Conservation (phyloP, 805 yeast species). For the Pichia thaimueangensis region DNA sequence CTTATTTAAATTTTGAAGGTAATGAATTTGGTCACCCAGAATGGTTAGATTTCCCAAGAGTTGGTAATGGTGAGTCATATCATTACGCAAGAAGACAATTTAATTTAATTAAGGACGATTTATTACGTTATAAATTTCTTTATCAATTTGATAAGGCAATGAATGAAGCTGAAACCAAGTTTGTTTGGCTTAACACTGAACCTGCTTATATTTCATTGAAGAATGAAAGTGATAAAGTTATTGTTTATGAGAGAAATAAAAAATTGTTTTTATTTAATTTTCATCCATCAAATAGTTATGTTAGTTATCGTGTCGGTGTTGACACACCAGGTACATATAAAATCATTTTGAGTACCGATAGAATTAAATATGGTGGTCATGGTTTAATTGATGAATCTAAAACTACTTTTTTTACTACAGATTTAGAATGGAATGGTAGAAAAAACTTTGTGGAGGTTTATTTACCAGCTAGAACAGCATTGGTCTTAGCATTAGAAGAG, state of each 20-base stretch:
- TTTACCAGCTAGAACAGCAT: conserved; percentile 70
- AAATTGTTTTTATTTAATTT: conserved; percentile 83
- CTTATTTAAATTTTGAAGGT: conserved; percentile 92
- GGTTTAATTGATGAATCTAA: conserved; percentile 52
- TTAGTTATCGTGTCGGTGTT: conserved; percentile 89
- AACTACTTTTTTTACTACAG: conserved; percentile 60
- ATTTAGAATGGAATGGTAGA: conserved; percentile 76
- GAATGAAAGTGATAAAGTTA: conserved; percentile 80
- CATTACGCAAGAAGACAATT: conserved; percentile 95
- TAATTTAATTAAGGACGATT: conserved; percentile 72
- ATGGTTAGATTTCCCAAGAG: conserved; percentile 96
- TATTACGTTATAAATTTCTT: conserved; percentile 72
- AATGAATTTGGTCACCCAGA: conserved; percentile 99
- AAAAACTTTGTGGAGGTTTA: conserved; percentile 69
- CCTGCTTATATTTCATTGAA: conserved; percentile 84
- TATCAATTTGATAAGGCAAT: conserved; percentile 80
- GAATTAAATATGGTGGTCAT: conserved; percentile 73
- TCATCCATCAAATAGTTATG: conserved; percentile 75
- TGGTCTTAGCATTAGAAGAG: conserved; percentile 46
- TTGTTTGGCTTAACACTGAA: conserved; percentile 62
- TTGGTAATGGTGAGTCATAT: conserved; percentile 79
- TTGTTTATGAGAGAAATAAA: conserved; percentile 85
- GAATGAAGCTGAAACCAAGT: conserved; percentile 67
- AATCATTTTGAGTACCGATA: conserved; percentile 72
- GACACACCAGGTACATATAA: conserved; percentile 71